Evolutionary conservation across 257 asterid species (phyloP).

Genomic region (Solanum chiquidenum): DNA sequence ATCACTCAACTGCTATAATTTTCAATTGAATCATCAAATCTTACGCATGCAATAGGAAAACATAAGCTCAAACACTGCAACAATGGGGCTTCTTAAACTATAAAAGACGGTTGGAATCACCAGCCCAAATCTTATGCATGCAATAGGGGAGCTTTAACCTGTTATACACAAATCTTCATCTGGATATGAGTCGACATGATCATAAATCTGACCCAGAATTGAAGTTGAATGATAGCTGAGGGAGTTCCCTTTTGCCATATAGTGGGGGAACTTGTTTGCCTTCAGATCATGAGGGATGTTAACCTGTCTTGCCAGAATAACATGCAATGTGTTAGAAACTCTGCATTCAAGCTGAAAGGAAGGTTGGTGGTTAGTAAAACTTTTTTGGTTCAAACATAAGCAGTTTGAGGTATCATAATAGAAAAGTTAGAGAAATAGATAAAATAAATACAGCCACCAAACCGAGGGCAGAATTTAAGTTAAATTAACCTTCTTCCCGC

Average conservation of each 20-base stretch:
- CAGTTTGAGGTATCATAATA: background rate
- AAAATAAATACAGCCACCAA: background rate
- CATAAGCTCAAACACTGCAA: background rate
- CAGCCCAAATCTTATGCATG: background rate
- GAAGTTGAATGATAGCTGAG: slow-evolving; percentile 40
- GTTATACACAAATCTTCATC: background rate
- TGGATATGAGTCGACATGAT: slow-evolving; percentile 20
- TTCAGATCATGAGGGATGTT: slow-evolving; percentile 27
- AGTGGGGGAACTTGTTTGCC: slow-evolving; percentile 49
- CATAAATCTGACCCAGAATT: slow-evolving; percentile 52
- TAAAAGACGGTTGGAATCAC: background rate
- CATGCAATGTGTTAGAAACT: background rate
- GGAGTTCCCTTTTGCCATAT: slow-evolving; percentile 33
- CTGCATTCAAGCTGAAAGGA: background rate
- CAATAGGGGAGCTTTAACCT: slow-evolving; percentile 19
- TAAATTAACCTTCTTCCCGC: slow-evolving; percentile 57
- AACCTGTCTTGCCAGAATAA: slow-evolving; percentile 28
- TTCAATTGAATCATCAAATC: background rate
- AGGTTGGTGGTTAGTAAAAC: background rate
- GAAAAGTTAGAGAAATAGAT: background rate
- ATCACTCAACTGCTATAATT: background rate
- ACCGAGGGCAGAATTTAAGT: background rate
- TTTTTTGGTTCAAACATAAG: background rate
- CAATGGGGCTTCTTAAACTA: background rate
- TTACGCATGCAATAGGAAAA: background rate